Evolutionary conservation across 169 alveolate genomes (phyloP).

Genomic region (Plasmodium blacklocki): DNA sequence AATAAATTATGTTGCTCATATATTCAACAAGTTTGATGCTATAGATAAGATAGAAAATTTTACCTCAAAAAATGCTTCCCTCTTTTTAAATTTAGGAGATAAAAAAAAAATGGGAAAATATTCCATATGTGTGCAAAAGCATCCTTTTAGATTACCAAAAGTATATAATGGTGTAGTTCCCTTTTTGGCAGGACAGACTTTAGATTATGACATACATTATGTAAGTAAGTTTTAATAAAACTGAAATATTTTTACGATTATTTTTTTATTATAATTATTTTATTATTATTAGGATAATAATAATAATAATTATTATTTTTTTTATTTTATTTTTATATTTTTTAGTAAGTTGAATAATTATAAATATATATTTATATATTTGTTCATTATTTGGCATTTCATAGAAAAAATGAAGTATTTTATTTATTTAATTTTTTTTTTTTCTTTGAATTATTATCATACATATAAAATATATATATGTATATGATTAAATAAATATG

Average conservation of each 20-base stretch:
- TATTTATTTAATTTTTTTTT: too few species aligned
- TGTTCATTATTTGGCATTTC: background rate
- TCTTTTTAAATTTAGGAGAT: constrained; percentile 77
- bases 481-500: background rate
- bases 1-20: constrained; percentile 77
- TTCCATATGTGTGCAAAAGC: constrained; percentile 20
- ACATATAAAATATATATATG: background rate
- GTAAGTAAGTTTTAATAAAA: too few species aligned
- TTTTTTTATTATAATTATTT: too few species aligned
- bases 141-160: constrained; percentile 26
- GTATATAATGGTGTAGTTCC: constrained; percentile 82
- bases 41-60: constrained; percentile 81
- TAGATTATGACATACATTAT: constrained; percentile 19
- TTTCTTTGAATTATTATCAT: background rate
- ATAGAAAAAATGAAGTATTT: too few species aligned
- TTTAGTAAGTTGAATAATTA: too few species aligned
- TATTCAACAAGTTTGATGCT: constrained; percentile 75
- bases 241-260: too few species aligned
- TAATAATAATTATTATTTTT: too few species aligned
- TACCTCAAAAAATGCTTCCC: constrained; percentile 81
- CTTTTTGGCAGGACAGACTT: constrained; percentile 78
- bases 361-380: background rate
- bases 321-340: too few species aligned
- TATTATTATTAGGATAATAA: too few species aligned
- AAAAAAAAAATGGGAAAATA: constrained; percentile 28